Conservation (phyloP, 805 yeast genomes). For the Limtongia smithiae region DNA sequence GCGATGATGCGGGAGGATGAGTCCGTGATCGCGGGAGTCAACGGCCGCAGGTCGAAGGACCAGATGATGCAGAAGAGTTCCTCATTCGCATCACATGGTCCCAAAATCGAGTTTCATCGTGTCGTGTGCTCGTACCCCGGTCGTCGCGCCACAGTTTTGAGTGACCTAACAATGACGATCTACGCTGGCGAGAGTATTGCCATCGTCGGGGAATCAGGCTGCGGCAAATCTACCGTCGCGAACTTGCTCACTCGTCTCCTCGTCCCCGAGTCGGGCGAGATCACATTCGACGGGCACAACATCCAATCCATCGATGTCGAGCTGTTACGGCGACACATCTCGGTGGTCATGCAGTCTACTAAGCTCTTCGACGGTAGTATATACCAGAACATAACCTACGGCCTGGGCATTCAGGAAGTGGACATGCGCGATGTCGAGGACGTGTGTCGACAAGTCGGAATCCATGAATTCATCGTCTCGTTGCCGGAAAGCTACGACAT, state of each 20-base stretch:
- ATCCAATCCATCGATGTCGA: conserved; percentile 45
- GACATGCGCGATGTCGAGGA: conserved; percentile 35
- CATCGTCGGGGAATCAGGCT: conserved; percentile 81
- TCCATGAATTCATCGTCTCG: conserved; percentile 51
- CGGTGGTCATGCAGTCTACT: conserved; percentile 75
- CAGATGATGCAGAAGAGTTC: not conserved
- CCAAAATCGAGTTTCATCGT: conserved; percentile 42
- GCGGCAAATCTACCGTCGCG: conserved; percentile 82
- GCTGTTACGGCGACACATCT: conserved; percentile 51
- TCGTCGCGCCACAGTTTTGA: conserved; percentile 24
- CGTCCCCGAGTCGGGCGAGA: conserved; percentile 39
- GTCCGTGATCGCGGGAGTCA: not conserved
- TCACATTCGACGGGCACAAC: conserved; percentile 48
- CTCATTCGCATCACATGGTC: not conserved
- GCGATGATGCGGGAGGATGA: conserved; percentile 14
- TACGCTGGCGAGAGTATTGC: conserved; percentile 53
- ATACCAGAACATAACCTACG: conserved; percentile 66
- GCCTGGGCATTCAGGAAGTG: conserved; percentile 35
- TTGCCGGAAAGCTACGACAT: conserved; percentile 62
- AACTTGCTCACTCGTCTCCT: conserved; percentile 56
- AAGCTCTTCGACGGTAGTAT: conserved; percentile 69
- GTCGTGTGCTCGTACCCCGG: conserved; percentile 42
- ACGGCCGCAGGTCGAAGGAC: not conserved
- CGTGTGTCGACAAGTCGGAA: conserved; percentile 46
- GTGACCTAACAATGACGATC: conserved; percentile 45